A percentile compares a stretch with the other conserved stretches of the same genome.
Conservation (phyloP, 1,139 yeast genomes). For the Citeromyces siamensis region DNA sequence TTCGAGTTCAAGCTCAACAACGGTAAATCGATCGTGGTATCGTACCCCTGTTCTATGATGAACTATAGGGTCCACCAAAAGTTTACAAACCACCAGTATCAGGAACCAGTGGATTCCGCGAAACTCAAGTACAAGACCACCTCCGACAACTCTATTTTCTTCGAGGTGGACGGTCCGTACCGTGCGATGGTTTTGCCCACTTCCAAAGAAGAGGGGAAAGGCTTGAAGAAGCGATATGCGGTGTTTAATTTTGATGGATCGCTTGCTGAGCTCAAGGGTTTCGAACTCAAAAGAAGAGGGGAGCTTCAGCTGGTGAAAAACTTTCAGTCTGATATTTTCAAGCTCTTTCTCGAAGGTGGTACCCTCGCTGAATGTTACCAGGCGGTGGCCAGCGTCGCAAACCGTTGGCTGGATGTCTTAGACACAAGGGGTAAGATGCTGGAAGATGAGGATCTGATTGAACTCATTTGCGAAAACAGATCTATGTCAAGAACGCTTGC, state of each 20-base stretch:
- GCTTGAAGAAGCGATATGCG: conserved; percentile 91
- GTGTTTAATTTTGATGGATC: conserved; percentile 94
- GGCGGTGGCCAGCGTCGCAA: conserved; percentile 88
- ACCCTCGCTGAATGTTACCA: conserved; percentile 70
- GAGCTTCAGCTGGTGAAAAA: conserved; percentile 88
- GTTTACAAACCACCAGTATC: conserved; percentile 93
- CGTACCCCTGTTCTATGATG: conserved; percentile 95
- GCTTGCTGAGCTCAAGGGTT: conserved; percentile 91
- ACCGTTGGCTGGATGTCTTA: conserved; percentile 90
- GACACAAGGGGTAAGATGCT: conserved; percentile 80
- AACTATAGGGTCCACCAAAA: conserved; percentile 84
- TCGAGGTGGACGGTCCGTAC: conserved; percentile 98
- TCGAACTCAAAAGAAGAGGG: conserved; percentile 94
- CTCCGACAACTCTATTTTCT: conserved; percentile 90
- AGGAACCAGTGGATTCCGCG: conserved; percentile 63
- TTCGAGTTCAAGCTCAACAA: conserved; percentile 56
- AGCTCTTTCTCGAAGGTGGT: conserved; percentile 77
- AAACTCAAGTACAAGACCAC: conserved; percentile 59
- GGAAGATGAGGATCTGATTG: conserved; percentile 91
- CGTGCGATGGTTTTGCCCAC: conserved; percentile 97
- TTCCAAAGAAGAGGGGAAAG: conserved; percentile 95
- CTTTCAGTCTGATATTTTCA: conserved; percentile 91
- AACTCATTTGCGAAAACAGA: conserved; percentile 90
- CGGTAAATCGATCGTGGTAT: conserved; percentile 68
- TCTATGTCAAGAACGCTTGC: conserved; percentile 88